Evolutionary conservation across 441 rosid genomes (phyloP).

Genomic region (Euphorbia schlechtendalii): DNA sequence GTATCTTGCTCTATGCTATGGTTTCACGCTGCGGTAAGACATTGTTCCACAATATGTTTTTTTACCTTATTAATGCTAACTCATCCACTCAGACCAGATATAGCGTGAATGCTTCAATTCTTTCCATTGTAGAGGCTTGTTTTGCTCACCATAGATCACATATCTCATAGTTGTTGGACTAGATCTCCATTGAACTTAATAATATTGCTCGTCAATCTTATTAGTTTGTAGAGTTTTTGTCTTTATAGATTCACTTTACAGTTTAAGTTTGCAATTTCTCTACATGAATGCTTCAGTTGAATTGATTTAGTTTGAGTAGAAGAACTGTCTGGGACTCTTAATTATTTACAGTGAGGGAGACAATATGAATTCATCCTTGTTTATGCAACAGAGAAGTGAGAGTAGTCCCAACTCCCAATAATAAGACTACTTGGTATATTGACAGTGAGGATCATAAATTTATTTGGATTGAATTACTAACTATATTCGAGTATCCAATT

Average conservation of each 20-base stretch:
- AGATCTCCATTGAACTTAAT: background rate
- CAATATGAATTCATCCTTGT: background rate
- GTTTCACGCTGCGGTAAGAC: conserved; percentile 74
- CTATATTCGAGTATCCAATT: background rate
- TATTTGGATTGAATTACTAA: background rate
- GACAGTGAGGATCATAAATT: background rate
- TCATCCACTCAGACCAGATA: conserved; percentile 1
- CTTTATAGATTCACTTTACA: background rate
- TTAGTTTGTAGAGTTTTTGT: background rate
- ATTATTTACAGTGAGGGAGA: background rate
- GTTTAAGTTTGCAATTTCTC: background rate
- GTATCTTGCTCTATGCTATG: conserved; percentile 81
- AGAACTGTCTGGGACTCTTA: background rate
- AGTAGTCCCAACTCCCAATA: background rate
- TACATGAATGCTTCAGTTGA: background rate
- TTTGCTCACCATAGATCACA: background rate
- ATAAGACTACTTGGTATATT: background rate
- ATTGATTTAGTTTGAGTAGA: background rate
- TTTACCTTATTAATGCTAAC: background rate
- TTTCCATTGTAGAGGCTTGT: background rate
- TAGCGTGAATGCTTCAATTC: background rate
- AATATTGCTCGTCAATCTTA: background rate
- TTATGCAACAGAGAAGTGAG: background rate
- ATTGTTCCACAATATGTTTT: no score
- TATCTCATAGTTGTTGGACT: background rate